These are phyloP conservation scores for Kazachstania bromeliacearum DNA, from an alignment of 805 yeast genomes.

Conservation along the genomic window DNA sequence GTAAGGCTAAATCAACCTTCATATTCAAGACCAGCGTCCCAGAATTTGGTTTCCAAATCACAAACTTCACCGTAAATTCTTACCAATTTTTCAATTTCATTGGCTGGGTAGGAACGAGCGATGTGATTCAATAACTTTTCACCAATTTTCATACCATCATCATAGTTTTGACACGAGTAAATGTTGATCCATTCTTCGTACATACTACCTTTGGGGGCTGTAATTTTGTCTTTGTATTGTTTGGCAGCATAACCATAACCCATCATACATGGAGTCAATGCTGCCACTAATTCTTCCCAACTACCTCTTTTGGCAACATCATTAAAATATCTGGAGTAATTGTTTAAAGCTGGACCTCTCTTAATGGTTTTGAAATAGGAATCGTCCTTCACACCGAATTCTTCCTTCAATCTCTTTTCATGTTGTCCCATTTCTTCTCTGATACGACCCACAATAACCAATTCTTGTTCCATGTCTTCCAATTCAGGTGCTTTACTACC, in stretches of 20 bases:
- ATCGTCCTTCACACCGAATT: constrained; percentile 32
- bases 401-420: constrained; percentile 38
- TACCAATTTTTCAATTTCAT: constrained; percentile 41
- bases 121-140: constrained; percentile 37
- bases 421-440: constrained; percentile 50
- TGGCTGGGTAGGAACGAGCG: constrained; percentile 32
- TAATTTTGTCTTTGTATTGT: constrained; percentile 27
- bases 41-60: constrained; percentile 52
- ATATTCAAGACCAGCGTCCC: constrained; percentile 42
- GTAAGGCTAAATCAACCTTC: constrained; percentile 1
- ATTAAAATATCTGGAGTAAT: constrained; percentile 51
- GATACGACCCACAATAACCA: constrained; percentile 42
- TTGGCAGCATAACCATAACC: constrained; percentile 56
- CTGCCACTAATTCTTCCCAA: constrained; percentile 56
- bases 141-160: constrained; percentile 44
- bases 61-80: constrained; percentile 55
- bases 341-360: constrained; percentile 48
- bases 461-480: constrained; percentile 41
- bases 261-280: constrained; percentile 64
- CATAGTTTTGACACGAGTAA: constrained; percentile 51
- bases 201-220: constrained; percentile 16
- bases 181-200: constrained; percentile 49
- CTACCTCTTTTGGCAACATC: constrained; percentile 46
- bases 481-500: constrained; percentile 51
- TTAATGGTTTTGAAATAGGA: constrained; percentile 36